Conservation (phyloP, 371 early-diverging fungal genomes). For the Nematocida ironsii region DNA sequence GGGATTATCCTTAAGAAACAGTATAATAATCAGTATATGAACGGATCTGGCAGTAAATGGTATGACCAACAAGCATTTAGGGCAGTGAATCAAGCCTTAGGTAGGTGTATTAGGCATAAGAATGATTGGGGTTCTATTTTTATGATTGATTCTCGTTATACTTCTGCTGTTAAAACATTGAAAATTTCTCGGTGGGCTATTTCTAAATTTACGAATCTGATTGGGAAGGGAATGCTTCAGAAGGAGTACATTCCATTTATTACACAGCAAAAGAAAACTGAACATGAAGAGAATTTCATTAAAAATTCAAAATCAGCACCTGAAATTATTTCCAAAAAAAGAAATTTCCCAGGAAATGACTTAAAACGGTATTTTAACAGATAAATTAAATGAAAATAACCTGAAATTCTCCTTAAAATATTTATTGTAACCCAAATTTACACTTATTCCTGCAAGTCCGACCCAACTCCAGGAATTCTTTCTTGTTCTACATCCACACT, state of each 20-base stretch:
- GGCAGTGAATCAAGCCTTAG: constrained; percentile 88
- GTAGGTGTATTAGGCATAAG: constrained; percentile 83
- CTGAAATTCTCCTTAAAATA: not conserved
- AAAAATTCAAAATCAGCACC: not conserved
- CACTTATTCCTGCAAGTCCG: constrained; percentile 2
- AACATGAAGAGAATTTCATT: not conserved
- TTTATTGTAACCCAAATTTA: not conserved
- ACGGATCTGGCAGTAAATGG: constrained; percentile 73
- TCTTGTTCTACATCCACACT: constrained; percentile 22
- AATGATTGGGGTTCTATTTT: constrained; percentile 76
- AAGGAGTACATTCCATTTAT: not conserved
- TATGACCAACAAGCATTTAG: constrained; percentile 80
- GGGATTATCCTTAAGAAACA: constrained; percentile 73
- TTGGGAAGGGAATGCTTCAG: not conserved
- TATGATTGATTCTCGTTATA: constrained; percentile 74
- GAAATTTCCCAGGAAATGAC: too few species aligned
- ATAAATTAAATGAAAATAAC: too few species aligned
- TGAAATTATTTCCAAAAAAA: too few species aligned
- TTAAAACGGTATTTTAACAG: too few species aligned
- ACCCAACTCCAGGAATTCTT: constrained; percentile 16
- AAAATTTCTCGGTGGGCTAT: constrained; percentile 40
- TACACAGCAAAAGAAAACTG: not conserved
- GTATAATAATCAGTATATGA: constrained; percentile 71
- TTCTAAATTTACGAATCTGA: not conserved
- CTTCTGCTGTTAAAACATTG: not conserved